phyloP scores from a whole-genome alignment of 305 asterid species.

The Solanum chacoense region DNA sequence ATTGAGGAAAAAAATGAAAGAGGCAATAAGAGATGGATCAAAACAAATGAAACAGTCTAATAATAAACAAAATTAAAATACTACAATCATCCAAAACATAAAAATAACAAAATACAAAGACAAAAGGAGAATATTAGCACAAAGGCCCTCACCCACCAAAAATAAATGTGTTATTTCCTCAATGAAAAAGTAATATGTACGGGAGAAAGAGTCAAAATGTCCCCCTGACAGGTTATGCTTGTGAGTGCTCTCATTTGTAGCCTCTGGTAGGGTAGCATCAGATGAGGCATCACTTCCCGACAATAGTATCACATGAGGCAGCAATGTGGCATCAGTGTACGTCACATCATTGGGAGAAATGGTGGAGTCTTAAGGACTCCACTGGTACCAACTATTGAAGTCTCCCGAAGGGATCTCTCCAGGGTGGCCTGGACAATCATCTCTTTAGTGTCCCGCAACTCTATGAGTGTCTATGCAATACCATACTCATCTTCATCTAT shows the following conservation, averaged over 20 bases:
- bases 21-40: background rate
- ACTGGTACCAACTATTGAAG: background rate
- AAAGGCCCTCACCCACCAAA: background rate
- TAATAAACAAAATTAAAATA: no score
- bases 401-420: background rate
- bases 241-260: background rate
- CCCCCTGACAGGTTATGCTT: background rate
- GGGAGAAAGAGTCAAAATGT: background rate
- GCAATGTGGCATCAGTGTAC: background rate
- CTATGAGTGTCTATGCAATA: no score
- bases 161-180: no score
- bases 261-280: background rate
- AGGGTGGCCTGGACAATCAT: background rate
- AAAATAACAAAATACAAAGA: no score
- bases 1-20: background rate
- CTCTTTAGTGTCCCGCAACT: background rate
- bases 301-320: no score
- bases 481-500: background rate
- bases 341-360: background rate
- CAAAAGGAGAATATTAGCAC: background rate
- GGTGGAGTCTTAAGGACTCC: background rate
- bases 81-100: background rate
- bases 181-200: background rate
- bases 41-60: background rate
- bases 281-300: no score